Evolutionary conservation across 139 green algal species (phyloP), one percentile per base, ranked within the genome.

Genomic region (Picochlorum sp.): DNA sequence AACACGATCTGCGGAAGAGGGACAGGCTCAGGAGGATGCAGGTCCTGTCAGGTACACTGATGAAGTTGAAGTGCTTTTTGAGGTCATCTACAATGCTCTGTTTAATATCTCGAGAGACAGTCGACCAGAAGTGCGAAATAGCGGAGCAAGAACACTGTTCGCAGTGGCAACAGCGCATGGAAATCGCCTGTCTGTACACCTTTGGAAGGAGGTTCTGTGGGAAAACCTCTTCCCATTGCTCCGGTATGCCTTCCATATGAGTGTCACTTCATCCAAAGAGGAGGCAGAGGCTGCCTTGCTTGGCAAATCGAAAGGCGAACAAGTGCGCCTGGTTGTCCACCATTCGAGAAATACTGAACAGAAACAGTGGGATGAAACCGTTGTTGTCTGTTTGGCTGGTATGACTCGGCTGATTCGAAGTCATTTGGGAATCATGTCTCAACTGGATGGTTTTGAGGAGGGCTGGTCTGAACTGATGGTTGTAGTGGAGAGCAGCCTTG

Each of bases 331-430:
- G 84, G 74, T 97, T 63, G 71, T 97, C 78, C 90, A 97, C 73
- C 89, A 97, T 81, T 92, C 82, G 60, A 83, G 89, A 67, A 97
- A 97, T 79, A 90, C 83, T 38, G 87, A 88, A 73, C 85, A 94
- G 69, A 97, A 97, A 81, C 89, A 92, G 77, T 97, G 90, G 90
- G 91, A 94, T 37, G 90, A 96, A 69, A 96, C 89, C 14, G 82
- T 96, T 34, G 88, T 95, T 50, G 72, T 97, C 28, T 77, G 78
- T 5, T 71, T 97, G 23, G 77, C 58, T 15, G 90, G 90, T 24
- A 77, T 92, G 37, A 70, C 66, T 51, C 88, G 91, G 63, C 77
- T 97, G 66, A 73, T 97, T 52, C 78, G 81, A 3, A 65, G 70
- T 11, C 82, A 93, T 78, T 78, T 96, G 61, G 66, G 77, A 3